Evolutionary conservation across 2,329 filamentous ascomycete genomes (phyloP), one percentile per base, ranked within the genome.

Genomic region (Orbilia blumenaviensis): DNA sequence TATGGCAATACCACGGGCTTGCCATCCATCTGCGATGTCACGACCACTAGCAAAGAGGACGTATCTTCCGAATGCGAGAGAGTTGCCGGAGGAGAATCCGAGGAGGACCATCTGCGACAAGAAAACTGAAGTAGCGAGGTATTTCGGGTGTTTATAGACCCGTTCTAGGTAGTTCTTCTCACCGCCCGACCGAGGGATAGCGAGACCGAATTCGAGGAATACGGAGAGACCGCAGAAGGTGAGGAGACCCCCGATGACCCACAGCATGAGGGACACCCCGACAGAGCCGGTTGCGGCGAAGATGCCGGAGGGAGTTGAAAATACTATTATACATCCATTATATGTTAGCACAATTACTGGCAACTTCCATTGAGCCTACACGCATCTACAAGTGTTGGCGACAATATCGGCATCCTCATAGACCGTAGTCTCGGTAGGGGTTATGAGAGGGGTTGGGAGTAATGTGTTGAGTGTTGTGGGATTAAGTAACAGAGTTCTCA

Each of bases 121-220:
- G 34, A 90, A 83, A 1, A 90, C 85, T 76, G 87, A 88, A 0
- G 87, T 88, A 0, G 88, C 86, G 0, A 90, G 81, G 81, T 89
- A 88, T 68, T 85, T 86, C 0, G 88, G 88, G 21, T 84, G 85
- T 1, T 85, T 84, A 82, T 89, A 90, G 14, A 88, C 86, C n/a
- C 86, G 84, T 79, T 90, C 88, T 12, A 90, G 86, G 80, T 90
- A 90, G 81, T 89, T 88, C 84, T 90, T 90, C 78, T 90, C 88
- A 18, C 89, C 89, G 12, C 89, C 88, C 12, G 87, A 89, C 36
- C 86, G 84, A 1, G 88, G 88, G 36, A 89, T 89, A 2, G 87
- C 87, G 2, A 88, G 84, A 23, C 88, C 88, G 78, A 89, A 89
- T 79, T 90, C 89, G 56, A 90, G 85, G 80, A 87, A 90, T 3